A percentile compares a stretch with the other conserved stretches of the same genome.
Conservation (phyloP, 1,139 yeast genomes). For the Meyerozyma smithsonii region DNA sequence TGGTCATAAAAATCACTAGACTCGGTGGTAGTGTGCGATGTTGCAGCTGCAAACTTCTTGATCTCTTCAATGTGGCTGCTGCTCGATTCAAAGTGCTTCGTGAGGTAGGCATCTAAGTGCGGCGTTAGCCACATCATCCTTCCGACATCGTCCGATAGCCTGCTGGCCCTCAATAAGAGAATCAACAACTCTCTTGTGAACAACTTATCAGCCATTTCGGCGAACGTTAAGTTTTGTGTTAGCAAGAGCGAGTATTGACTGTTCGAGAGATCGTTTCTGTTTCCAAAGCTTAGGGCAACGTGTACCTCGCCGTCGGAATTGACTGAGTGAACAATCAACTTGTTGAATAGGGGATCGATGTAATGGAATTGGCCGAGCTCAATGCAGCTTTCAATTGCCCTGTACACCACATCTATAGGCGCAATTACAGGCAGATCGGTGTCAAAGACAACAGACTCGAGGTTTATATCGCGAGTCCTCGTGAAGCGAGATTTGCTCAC, state of each 20-base stretch:
- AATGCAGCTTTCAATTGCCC: slow-evolving; percentile 29
- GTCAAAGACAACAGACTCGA: slow-evolving; percentile 12
- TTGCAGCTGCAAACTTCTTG: not conserved
- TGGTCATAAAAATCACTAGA: not conserved
- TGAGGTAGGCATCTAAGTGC: slow-evolving; percentile 28
- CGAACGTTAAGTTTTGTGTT: slow-evolving; percentile 10
- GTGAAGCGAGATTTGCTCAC: slow-evolving; percentile 29
- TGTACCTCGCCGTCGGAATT: slow-evolving; percentile 10
- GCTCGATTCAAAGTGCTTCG: not conserved
- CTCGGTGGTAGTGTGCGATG: not conserved
- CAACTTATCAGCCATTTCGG: slow-evolving; percentile 14
- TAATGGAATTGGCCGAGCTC: slow-evolving; percentile 23
- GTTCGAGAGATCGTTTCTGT: slow-evolving; percentile 4
- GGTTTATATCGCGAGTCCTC: slow-evolving; percentile 9
- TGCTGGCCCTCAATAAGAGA: slow-evolving; percentile 23
- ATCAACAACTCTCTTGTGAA: slow-evolving; percentile 24
- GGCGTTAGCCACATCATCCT: slow-evolving; percentile 38
- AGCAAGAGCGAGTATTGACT: slow-evolving; percentile 11
- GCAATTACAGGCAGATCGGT: slow-evolving; percentile 15
- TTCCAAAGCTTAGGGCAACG: slow-evolving; percentile 18
- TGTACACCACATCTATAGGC: slow-evolving; percentile 17
- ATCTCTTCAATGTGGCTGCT: not conserved
- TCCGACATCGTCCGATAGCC: slow-evolving; percentile 29
- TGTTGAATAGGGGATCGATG: slow-evolving; percentile 32
- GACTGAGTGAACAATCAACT: slow-evolving; percentile 27